These are phyloP conservation scores for Tetrapyrgos nigripes DNA, from an alignment of 1,284 basidiomycete species.

Conservation along the genomic window DNA sequence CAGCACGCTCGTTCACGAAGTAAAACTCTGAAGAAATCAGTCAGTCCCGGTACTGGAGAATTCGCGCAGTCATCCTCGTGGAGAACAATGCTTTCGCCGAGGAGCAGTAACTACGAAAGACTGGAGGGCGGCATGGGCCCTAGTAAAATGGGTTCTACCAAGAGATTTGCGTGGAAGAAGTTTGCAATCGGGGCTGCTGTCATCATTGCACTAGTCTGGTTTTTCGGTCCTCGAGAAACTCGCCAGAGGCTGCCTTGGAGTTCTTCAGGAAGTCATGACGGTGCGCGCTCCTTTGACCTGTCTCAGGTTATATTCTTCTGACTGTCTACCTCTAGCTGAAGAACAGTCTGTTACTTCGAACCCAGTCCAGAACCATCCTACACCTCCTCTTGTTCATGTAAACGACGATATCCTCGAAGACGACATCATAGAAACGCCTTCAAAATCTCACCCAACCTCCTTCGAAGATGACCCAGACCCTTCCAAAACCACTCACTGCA, in stretches of 20 bases:
- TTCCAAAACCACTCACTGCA: slow-evolving; percentile 71
- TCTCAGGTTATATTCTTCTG: slow-evolving; percentile 11
- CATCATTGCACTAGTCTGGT: slow-evolving; percentile 64
- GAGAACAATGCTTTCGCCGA: slow-evolving; percentile 40
- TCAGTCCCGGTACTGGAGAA: not conserved
- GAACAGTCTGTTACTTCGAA: not conserved
- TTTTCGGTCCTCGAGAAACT: slow-evolving; percentile 62
- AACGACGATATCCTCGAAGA: not conserved
- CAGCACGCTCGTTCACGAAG: slow-evolving; percentile 15
- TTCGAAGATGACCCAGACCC: slow-evolving; percentile 71
- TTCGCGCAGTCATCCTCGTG: slow-evolving; percentile 2
- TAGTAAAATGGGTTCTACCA: slow-evolving; percentile 37
- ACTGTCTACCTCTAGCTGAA: not conserved
- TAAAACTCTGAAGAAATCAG: not conserved
- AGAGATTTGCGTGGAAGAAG: slow-evolving; percentile 66
- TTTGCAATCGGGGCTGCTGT: slow-evolving; percentile 61
- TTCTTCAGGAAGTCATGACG: slow-evolving; percentile 24
- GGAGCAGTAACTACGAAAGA: slow-evolving; percentile 64
- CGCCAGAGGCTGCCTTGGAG: slow-evolving; percentile 33
- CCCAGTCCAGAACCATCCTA: not conserved
- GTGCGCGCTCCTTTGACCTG: slow-evolving; percentile 8
- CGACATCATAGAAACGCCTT: not conserved
- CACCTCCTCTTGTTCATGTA: slow-evolving; percentile 3
- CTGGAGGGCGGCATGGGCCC: slow-evolving; percentile 68
- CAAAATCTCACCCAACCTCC: slow-evolving; percentile 46